Evolutionary conservation across 805 yeast species (phyloP).

Genomic region (Teunomyces barrocoloradensis): DNA sequence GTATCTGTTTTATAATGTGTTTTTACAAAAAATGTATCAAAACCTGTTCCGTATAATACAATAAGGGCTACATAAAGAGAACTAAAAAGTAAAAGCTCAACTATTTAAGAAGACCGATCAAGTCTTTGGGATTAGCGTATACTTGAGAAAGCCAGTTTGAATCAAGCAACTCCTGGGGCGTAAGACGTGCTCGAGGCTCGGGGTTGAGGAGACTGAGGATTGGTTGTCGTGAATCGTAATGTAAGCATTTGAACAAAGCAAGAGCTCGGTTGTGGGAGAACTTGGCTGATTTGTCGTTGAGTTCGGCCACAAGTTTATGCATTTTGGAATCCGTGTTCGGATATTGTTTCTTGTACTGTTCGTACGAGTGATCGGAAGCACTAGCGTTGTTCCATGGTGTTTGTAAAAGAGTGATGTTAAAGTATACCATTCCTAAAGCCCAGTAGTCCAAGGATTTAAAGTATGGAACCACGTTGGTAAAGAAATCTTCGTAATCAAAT

Average conservation of each 20-base stretch:
- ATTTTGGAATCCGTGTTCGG: constrained; percentile 16
- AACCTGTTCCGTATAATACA: neutral
- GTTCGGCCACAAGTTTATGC: constrained; percentile 12
- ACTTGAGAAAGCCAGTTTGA: constrained; percentile 40
- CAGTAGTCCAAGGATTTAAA: constrained; percentile 47
- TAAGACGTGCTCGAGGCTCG: constrained; percentile 19
- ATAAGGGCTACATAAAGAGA: neutral
- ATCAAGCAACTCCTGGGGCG: constrained; percentile 23
- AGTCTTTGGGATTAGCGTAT: constrained; percentile 38
- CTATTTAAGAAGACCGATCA: constrained; percentile 12
- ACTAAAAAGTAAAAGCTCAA: neutral
- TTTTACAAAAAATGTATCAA: neutral
- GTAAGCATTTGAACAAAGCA: constrained; percentile 31
- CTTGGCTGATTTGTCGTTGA: constrained; percentile 11
- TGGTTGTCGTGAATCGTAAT: constrained; percentile 34
- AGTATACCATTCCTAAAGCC: constrained; percentile 51
- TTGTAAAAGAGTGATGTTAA: constrained; percentile 41
- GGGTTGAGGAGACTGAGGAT: constrained; percentile 38
- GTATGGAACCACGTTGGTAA: constrained; percentile 6
- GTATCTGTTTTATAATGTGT: neutral
- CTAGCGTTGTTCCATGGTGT: constrained; percentile 49
- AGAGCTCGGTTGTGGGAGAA: constrained; percentile 31
- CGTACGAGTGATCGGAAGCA: constrained; percentile 16
- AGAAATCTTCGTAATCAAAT: constrained; percentile 2
- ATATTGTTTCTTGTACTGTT: constrained; percentile 23